Conservation (phyloP, 176 grass and related monocot species). For the Hyparrhenia diplandra region DNA sequence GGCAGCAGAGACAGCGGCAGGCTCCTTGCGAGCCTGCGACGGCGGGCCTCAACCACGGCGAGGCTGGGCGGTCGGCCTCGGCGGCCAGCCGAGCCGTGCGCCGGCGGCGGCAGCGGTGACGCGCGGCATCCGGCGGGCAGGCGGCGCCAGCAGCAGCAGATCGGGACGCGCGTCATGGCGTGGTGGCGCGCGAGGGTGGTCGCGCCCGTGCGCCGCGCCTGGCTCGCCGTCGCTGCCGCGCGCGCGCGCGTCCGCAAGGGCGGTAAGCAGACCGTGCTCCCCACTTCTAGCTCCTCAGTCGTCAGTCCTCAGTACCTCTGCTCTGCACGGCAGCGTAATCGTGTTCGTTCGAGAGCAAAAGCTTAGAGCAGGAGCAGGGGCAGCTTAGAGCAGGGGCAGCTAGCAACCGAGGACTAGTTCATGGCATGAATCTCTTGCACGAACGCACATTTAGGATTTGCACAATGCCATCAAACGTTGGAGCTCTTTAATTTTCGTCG, state of each 20-base stretch:
- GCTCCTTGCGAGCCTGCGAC: constrained; percentile 19
- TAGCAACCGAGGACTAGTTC: neutral
- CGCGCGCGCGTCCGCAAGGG: constrained; percentile 56
- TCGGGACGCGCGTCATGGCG: constrained; percentile 66
- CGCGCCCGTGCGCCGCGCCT: constrained; percentile 67
- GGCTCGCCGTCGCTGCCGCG: constrained; percentile 74
- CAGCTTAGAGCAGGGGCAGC: no score
- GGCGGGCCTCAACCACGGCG: constrained; percentile 30
- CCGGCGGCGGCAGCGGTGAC: neutral
- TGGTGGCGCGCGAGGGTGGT: constrained; percentile 81
- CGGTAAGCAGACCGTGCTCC: constrained; percentile 34
- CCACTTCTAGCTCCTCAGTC: neutral
- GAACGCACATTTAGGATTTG: neutral
- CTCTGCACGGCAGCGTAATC: neutral
- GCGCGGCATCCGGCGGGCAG: neutral
- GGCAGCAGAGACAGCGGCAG: neutral
- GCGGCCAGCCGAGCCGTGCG: constrained; percentile 24
- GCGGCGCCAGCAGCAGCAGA: constrained; percentile 14
- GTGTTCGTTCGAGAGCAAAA: neutral
- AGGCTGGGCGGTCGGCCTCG: constrained; percentile 26
- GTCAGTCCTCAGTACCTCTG: neutral
- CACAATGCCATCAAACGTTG: neutral
- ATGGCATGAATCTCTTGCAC: neutral
- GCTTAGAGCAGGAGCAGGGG: neutral
- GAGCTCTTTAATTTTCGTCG: neutral